phyloP scores from a whole-genome alignment of 2,329 filamentous ascomycete genomes.

The Curvularia verruculosa region DNA sequence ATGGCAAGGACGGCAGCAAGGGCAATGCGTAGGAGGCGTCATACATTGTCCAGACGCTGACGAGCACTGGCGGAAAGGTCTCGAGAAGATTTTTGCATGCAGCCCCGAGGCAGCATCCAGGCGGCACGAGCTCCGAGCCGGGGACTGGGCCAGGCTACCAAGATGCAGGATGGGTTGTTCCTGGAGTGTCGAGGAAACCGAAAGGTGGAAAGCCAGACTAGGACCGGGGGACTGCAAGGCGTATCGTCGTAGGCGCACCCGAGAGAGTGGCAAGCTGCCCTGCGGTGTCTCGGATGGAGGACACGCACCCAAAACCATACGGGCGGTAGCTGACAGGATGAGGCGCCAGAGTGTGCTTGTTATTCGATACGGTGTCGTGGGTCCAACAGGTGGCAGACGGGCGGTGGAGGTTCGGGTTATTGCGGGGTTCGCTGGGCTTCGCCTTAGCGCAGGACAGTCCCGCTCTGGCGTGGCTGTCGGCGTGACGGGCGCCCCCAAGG shows the following conservation, averaged over 20 bases:
- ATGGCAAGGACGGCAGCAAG: not conserved
- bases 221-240: conserved; percentile 8
- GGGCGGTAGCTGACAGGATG: conserved; percentile 9
- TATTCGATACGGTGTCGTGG: conserved; percentile 13
- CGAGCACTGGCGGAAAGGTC: not conserved
- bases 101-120: not conserved
- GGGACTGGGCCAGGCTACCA: not conserved
- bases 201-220: not conserved
- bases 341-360: conserved; percentile 13
- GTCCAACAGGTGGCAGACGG: conserved; percentile 13
- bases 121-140: not conserved
- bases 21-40: not conserved
- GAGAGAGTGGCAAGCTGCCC: conserved; percentile 13
- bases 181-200: too few relatives aligned
- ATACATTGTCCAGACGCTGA: too few relatives aligned
- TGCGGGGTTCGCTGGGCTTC: conserved; percentile 19
- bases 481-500: conserved; percentile 24
- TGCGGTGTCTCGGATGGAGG: conserved; percentile 15
- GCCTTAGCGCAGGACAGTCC: conserved; percentile 18
- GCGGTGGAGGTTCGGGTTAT: conserved; percentile 17
- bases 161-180: too few relatives aligned
- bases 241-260: conserved; percentile 12
- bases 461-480: conserved; percentile 17
- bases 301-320: conserved; percentile 9
- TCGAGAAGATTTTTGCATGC: not conserved